Base-by-base conservation (phyloP, 106 monocot genomes). In the Allium cepa region DNA sequence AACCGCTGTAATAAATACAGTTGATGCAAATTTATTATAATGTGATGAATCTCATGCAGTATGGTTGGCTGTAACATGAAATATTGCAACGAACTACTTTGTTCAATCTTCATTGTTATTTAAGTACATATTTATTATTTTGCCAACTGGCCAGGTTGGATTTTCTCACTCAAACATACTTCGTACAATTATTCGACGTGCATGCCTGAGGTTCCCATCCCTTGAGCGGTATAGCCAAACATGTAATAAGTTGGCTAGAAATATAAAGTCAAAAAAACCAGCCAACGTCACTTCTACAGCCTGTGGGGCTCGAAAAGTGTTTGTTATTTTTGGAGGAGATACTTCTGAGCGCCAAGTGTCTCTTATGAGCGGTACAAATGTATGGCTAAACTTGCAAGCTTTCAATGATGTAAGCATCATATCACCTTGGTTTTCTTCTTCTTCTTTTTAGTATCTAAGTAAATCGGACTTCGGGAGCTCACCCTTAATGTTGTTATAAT, bases 311-410 rank as follows among this genome's bases (percentile, higher is more conserved):
- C 75, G 72, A 71, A 95, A 91, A 71, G 95, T 91, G 61, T 95
- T 88, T 79, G 95, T 95, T 55, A 79, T 95, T 53, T 91, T 95
- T 85, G 95, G 95, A 71, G 95, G 95, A 49, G 85, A 81, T 57
- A 91, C 95, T 73, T 95, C 95, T 16, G 95, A 95, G 70, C 95
- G 91, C n/a, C 95, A 95, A 76, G 95, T 95, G 59, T 95, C 95
- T 68, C 91, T 95, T 49, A 95, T 95, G 95, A 95, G 95, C 70
- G 95, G 95, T 63, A 95, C 95, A 62, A 95, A 95, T 82, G 82
- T 93, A 9, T 93, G 93, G 95, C 88, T 95, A 61, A 95, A 95
- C 72, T 81, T 95, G 77, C 91, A 91, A 86, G 59, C 67, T 68
- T 91, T 83, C 76, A 68, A 82, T 74, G 91, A 95, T 85, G 95